Conservation (phyloP, 2,329 filamentous ascomycete genomes). For the Achaetomium macrosporum region DNA sequence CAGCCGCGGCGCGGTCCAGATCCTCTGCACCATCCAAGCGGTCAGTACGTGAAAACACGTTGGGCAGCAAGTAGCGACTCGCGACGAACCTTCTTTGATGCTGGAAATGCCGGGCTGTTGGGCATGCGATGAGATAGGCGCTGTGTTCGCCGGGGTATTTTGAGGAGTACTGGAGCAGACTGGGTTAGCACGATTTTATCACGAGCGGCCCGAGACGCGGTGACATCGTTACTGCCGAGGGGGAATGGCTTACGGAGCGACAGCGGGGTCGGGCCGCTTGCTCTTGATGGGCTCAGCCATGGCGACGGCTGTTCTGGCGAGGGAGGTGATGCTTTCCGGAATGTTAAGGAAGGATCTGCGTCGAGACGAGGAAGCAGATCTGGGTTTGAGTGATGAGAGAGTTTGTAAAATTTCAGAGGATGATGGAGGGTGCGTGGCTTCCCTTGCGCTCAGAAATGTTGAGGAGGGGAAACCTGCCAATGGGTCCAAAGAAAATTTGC, state of each 20-base stretch:
- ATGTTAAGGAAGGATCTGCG: slow-evolving; percentile 21
- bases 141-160: slow-evolving; percentile 93
- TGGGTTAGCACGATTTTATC: slow-evolving; percentile 16
- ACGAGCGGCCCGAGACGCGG: not conserved
- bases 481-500: slow-evolving; percentile 22
- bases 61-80: slow-evolving; percentile 19
- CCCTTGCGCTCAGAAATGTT: slow-evolving; percentile 22
- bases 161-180: slow-evolving; percentile 72
- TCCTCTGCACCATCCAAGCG: slow-evolving; percentile 65
- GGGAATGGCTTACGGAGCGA: slow-evolving; percentile 48
- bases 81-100: slow-evolving; percentile 86
- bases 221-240: slow-evolving; percentile 13
- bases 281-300: slow-evolving; percentile 62
- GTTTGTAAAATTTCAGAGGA: slow-evolving; percentile 11
- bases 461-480: slow-evolving; percentile 22
- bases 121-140: slow-evolving; percentile 94
- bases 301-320: slow-evolving; percentile 26
- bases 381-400: slow-evolving; percentile 24
- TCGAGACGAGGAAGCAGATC: slow-evolving; percentile 12
- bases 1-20: slow-evolving; percentile 77
- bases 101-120: slow-evolving; percentile 90
- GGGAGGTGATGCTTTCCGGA: slow-evolving; percentile 22
- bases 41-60: slow-evolving; percentile 15
- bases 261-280: slow-evolving; percentile 50
- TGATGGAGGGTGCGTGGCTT: slow-evolving; percentile 14